Evolutionary conservation across 352 stramenopile genomes (phyloP), one percentile per base, ranked within the genome.

Genomic region (Pythium biforme): DNA sequence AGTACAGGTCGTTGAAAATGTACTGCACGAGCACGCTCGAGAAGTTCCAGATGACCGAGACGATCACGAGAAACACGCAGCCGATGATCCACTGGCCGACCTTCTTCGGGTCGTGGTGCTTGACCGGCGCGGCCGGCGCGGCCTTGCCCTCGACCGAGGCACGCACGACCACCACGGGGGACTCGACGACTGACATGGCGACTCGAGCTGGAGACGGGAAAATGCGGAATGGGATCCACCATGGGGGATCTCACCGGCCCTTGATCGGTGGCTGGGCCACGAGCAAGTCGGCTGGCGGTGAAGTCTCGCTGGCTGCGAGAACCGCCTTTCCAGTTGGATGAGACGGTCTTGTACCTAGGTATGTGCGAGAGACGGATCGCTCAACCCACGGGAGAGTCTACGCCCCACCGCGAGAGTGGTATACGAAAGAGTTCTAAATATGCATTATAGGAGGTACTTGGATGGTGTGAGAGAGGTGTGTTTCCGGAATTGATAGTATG

Each of bases 1-100:
- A 97, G 58, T 73, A 83, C 59, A 96, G 66, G 53, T 95, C 80
- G 34, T 92, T 70, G 74, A 95, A 95, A 40, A 97, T 92, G 62
- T 94, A 94, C 74, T 97, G 89, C 57, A 95, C 75, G 27, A 96
- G 65, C 34, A 97, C 88, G 52, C 79, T 93, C 5, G 89, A 81
- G 43, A 90, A 89, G 55, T 85, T 91, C 86, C 86, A 95, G 53
- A 95, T 93, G 20, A 92, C 66, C 17, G 86, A 81, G 25, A 92
- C 83, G 50, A 91, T 53, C 45, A 89, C 59, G 34, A 95, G 73
- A 57, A 90, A 95, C 41, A 86, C 61, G 7, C 90, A 71, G 53
- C 86, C 86, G 43, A 95, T 70, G 54, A 81, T 54, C 84, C 79
- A 95, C 56, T 88, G 48, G 2, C 25, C 39, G 15, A 65, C 25